These are phyloP conservation scores for Blastocystis sp. DNA, from an alignment of 352 stramenopile genomes.

Conservation along the genomic window DNA sequence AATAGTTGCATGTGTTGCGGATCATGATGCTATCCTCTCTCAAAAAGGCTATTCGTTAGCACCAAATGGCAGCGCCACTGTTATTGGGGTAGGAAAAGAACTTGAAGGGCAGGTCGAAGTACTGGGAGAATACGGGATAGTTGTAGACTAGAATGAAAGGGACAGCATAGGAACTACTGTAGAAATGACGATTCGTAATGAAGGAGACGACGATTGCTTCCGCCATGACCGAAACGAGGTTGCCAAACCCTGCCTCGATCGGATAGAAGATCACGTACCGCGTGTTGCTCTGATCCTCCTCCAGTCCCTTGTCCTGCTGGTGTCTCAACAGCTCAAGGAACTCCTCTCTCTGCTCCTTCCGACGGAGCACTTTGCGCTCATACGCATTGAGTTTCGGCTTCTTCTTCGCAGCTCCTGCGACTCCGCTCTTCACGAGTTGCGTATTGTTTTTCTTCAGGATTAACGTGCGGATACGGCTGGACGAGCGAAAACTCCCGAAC, in stretches of 20 bases:
- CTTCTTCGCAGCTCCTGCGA: too few species aligned
- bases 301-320: not conserved
- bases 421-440: too few species aligned
- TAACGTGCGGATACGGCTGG: too few species aligned
- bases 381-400: not conserved
- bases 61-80: not conserved
- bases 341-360: not conserved
- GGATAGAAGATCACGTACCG: constrained; percentile 25
- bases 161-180: not conserved
- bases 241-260: constrained; percentile 8
- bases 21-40: not conserved
- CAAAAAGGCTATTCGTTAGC: not conserved
- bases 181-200: constrained; percentile 38
- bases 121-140: constrained; percentile 16
- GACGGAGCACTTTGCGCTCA: constrained; percentile 12
- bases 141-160: constrained; percentile 14
- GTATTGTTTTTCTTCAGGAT: too few species aligned
- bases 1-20: constrained; percentile 6
- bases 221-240: constrained; percentile 3
- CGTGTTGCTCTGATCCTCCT: not conserved
- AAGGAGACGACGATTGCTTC: constrained; percentile 50
- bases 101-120: constrained; percentile 27
- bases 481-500: too few species aligned
- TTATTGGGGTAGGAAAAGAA: not conserved
- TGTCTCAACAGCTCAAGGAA: constrained; percentile 26